Conservation (phyloP, 2,329 filamentous ascomycete species). For the Xylaria sp. region DNA sequence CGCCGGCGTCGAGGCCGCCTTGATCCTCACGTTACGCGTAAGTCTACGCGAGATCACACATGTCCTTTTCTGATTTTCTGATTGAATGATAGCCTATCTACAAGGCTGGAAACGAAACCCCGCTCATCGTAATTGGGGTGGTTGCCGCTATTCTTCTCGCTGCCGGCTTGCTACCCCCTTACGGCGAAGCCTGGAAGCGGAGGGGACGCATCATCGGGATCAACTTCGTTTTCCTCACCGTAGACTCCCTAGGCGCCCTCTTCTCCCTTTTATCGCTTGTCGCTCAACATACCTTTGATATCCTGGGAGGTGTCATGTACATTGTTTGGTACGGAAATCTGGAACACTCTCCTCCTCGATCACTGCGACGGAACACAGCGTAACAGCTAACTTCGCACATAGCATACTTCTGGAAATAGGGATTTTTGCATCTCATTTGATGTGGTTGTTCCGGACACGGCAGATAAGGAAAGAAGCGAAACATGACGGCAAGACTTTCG, state of each 20-base stretch:
- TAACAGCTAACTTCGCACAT: conserved; percentile 7
- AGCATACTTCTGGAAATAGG: conserved; percentile 64
- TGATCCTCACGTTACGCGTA: conserved; percentile 63
- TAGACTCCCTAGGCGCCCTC: conserved; percentile 66
- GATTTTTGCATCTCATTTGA: conserved; percentile 63
- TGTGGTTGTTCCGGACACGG: conserved; percentile 63
- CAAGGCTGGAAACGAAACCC: conserved; percentile 56
- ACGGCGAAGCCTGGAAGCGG: conserved; percentile 66
- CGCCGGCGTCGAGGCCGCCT: conserved; percentile 58
- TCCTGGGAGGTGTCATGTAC: conserved; percentile 65
- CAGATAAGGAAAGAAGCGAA: conserved; percentile 58
- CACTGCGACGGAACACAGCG: no score
- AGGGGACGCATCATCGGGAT: conserved; percentile 66
- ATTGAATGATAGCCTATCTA: conserved; percentile 54
- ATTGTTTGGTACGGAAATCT: conserved; percentile 58
- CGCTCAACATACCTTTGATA: conserved; percentile 66
- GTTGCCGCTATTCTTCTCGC: conserved; percentile 62
- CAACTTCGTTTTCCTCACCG: conserved; percentile 62
- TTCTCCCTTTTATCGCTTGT: conserved; percentile 68
- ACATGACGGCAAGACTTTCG: conserved; percentile 57
- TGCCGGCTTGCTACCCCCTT: conserved; percentile 63
- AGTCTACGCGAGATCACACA: conserved; percentile 17
- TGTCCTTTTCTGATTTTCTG: conserved; percentile 16
- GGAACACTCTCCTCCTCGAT: background rate
- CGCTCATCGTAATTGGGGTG: conserved; percentile 61